Evolutionary conservation across 2,329 filamentous ascomycete species (phyloP), one percentile per base, ranked within the genome.

Genomic region (Neurospora crassa): DNA sequence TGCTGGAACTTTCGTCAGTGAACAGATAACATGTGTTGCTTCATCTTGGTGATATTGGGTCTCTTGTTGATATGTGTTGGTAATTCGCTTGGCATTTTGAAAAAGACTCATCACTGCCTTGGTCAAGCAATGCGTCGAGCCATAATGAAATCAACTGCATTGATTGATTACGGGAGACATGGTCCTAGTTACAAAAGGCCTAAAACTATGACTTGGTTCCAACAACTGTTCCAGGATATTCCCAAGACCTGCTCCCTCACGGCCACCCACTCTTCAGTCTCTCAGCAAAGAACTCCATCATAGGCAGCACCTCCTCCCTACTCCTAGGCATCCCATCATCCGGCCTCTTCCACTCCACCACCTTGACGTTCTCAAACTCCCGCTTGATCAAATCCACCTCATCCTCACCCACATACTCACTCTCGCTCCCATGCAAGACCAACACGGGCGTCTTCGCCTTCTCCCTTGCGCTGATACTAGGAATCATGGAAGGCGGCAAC

Each of bases 311-410:
- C 84, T 98, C 94, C 12, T 96, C 93, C 70, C 91, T 85, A 78
- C 86, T 91, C 67, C 85, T 83, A n/a, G 94, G 93, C 94, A 97
- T 97, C 1, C 86, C 87, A 79, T 97, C 93, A 6, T 90, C 92
- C 2, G 79, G 80, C 78, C 90, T 88, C 77, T 85, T 87, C 89
- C 92, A 96, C 77, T 87, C 87, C 71, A 89, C 89, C 74, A 90
- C 84, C 79, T 89, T 85, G 29, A 93, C 89, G 76, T 89, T 85
- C 74, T 85, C 82, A 80, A 95, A 96, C 70, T 88, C 86, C 59
- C 83, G 82, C 78, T 89, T 91, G 43, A 94, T 81, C 71, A 86
- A 83, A n/a, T 89, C 86, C 18, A 91, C 83, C 0, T 88, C 88
- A 11, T 88, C 87, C 5, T 88, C 86, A 11, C 89, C 90, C 1